Evolutionary conservation across 2,329 filamentous ascomycete genomes (phyloP), one percentile per base, ranked within the genome.

Genomic region (Pseudocercospora fuligena): DNA sequence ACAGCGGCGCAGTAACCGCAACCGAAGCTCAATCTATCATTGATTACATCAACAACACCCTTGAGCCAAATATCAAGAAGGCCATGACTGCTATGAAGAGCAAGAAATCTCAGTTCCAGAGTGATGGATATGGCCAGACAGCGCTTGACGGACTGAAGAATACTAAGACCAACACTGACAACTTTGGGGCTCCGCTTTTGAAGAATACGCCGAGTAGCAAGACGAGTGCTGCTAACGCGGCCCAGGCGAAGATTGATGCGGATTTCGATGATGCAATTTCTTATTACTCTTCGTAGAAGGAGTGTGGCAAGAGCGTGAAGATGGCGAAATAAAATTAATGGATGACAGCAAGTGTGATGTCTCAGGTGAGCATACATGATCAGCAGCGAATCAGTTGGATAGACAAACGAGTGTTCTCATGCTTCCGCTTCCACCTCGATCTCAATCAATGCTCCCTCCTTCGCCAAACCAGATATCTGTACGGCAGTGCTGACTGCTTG

Each of bases 201-300:
- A 56, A 56, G 43, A 67, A 67, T 54, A 61, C 67, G 51, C 67
- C 68, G 2, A 25, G 61, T 21, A 54, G 40, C 9, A 31, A 31
- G 29, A 31, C 29, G 1, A 8, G 5, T 31, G 29, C 29, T 5
- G 29, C 29, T 5, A 31, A 31, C 9, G 3, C 29, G 29, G 29
- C 29, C 5, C 29, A 31, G 29, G 29, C 29, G 53, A 69, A 68
- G 63, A 66, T 88, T 82, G 25, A 85, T 79, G 49, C 80, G 72
- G 21, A 83, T 73, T 33, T 68, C 36, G 36, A 63, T 21, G 27
- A 47, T 33, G 63, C 61, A 16, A 69, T 69, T 40, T 49, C 36
- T 33, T 53, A 31, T 25, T 66, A 29, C 64, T 66, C 64, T 27
- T 61, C 61, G 36, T 64, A 59, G 25, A 27, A 27, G 12, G 19